Base-by-base conservation (phyloP, 2,329 filamentous ascomycete species). In the Colletotrichum horii region DNA sequence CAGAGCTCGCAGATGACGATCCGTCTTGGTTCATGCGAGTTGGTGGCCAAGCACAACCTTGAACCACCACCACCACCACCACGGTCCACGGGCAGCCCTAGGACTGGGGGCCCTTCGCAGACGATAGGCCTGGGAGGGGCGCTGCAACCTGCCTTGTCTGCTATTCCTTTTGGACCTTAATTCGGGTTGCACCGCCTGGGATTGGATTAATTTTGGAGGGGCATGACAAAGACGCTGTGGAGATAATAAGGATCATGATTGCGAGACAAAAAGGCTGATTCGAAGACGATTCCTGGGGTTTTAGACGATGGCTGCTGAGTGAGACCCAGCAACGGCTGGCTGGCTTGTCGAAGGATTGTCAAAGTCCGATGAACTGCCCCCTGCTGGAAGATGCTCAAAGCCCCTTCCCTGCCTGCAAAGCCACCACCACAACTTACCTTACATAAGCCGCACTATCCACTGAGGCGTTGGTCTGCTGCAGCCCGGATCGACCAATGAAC, bases 21-120 rank as follows among this genome's bases (percentile, higher is more conserved):
- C 70, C 64, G 58, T 73, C 64, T 36, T 68, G 26, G 70, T 75
- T 75, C 73, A 75, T 75, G 70, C 73, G 73, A 43, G n/a, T 43
- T 38, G 28, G 56, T 36, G 43, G 43, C 11, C 43, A 52, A 52
- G 43, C 43, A 52, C n/a, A 52, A 52, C 43, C 43, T 52, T 52
- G 43, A 24, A 52, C 43, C 43, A 52, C 43, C 43, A 52, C 43
- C 43, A 52, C n/a, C 43, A 52, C n/a, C n/a, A n/a, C n/a, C n/a
- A n/a, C n/a, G n/a, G n/a, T n/a, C n/a, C n/a, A 52, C 43, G 43
- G 43, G 43, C 38, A 71, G 68, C 72, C 36, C 71, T 26, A 55
- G 34, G 28, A 71, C 68, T 19, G 62, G 62, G 38, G 19, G 38
- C 28, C 62, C 16, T 68, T 24, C 24, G 34, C 34, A 30, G n/a